Conservation (phyloP, 805 yeast genomes). For the Diddensiella transvaalensis region DNA sequence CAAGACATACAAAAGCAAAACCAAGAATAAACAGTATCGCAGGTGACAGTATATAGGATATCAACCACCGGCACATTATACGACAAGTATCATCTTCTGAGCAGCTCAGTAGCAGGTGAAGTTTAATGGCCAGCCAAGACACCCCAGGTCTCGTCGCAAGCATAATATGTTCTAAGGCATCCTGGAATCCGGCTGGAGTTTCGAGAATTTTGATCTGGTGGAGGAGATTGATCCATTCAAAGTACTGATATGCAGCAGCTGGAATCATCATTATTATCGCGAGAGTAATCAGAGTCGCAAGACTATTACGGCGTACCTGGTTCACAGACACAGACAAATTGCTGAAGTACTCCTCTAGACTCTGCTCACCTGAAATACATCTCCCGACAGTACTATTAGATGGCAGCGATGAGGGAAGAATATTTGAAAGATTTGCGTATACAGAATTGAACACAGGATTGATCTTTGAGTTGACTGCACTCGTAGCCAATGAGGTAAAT, state of each 20-base stretch:
- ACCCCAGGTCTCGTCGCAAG: conserved; percentile 11
- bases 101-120: background rate
- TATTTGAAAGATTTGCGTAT: background rate
- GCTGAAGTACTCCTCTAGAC: background rate
- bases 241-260: conserved; percentile 11
- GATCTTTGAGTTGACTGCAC: conserved; percentile 2
- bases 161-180: conserved; percentile 15
- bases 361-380: background rate
- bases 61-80: conserved; percentile 12
- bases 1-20: background rate
- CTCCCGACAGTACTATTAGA: conserved; percentile 5
- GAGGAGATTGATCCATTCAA: conserved; percentile 12
- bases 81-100: background rate
- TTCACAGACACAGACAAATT: background rate
- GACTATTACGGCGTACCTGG: conserved; percentile 6
- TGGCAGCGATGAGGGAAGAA: background rate
- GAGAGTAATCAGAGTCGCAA: conserved; percentile 9
- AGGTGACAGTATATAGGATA: conserved; percentile 11
- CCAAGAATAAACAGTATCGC: background rate
- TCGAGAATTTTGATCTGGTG: conserved; percentile 11
- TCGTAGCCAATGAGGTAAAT: conserved; percentile 3
- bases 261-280: conserved; percentile 13
- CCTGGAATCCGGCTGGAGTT: conserved; percentile 10
- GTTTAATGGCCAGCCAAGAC: conserved; percentile 3
- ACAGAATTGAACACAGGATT: background rate